Conservation (phyloP, 345 rosid species). For the Gossypium bickii region DNA sequence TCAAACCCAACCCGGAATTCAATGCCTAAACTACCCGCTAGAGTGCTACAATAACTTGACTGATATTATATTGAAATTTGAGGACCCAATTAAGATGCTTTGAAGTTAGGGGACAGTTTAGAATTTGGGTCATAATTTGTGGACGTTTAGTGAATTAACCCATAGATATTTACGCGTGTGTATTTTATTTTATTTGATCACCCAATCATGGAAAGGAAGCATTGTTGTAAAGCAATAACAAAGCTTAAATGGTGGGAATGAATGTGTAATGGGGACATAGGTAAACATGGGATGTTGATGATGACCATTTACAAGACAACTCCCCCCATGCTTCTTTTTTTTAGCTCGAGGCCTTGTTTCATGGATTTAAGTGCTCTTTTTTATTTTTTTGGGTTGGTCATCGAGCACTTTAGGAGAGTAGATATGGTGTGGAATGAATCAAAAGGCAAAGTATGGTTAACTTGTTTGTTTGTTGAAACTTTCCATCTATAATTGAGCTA, state of each 20-base stretch:
- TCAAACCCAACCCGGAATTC: too few relatives aligned
- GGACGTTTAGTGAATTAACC: too few relatives aligned
- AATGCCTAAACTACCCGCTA: too few relatives aligned
- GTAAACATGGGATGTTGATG: neutral
- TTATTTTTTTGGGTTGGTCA: neutral
- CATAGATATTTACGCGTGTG: too few relatives aligned
- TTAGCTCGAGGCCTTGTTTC: constrained; percentile 9
- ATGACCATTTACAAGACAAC: neutral
- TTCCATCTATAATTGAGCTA: too few relatives aligned
- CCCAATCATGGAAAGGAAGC: constrained; percentile 19
- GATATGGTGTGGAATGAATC: neutral
- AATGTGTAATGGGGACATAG: constrained; percentile 12
- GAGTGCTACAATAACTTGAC: too few relatives aligned
- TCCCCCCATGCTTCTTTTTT: neutral
- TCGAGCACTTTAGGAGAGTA: neutral
- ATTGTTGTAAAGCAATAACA: neutral
- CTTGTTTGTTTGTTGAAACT: too few relatives aligned
- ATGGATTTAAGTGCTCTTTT: neutral
- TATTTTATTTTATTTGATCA: neutral
- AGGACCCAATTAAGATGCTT: too few relatives aligned
- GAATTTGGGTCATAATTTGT: too few relatives aligned
- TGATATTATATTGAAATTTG: too few relatives aligned
- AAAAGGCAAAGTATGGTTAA: too few relatives aligned
- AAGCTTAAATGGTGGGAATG: constrained; percentile 12
- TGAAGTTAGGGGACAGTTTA: too few relatives aligned